Percentiles rank a stretch among this genome's conserved stretches.
These are phyloP conservation scores for Rhodotorula diobovata DNA, from an alignment of 768 basidiomycete species.

Conservation along the genomic window DNA sequence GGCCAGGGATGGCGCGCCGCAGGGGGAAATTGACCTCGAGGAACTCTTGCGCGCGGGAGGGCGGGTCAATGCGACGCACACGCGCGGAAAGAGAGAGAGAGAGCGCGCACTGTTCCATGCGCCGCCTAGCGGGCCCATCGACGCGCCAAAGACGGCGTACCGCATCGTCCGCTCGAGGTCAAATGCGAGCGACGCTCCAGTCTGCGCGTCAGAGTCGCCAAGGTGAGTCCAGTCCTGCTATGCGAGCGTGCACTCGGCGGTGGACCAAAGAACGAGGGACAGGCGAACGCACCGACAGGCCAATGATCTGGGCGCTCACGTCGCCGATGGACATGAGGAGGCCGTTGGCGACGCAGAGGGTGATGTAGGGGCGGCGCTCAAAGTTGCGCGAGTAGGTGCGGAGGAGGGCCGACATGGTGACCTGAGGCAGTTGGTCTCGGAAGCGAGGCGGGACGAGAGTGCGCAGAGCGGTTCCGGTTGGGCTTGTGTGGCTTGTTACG, in stretches of 20 bases:
- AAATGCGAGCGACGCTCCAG: neutral
- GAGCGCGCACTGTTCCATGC: conserved; percentile 36
- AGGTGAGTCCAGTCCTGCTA: neutral
- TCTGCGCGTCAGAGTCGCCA: neutral
- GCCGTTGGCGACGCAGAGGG: conserved; percentile 25
- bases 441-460: neutral
- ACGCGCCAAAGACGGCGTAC: conserved; percentile 34
- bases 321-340: conserved; percentile 28
- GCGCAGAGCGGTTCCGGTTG: neutral
- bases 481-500: too few species aligned
- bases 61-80: neutral
- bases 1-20: conserved; percentile 5
- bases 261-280: neutral
- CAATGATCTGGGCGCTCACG: conserved; percentile 22
- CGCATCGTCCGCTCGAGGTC: conserved; percentile 21
- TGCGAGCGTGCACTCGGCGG: neutral
- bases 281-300: conserved; percentile 14
- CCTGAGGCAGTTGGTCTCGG: neutral
- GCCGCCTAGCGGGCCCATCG: conserved; percentile 39
- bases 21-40: conserved; percentile 41
- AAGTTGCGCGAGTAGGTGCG: conserved; percentile 27
- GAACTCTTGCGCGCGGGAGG: conserved; percentile 21
- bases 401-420: conserved; percentile 21
- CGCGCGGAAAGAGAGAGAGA: neutral
- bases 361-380: conserved; percentile 28